phyloP scores from a whole-genome alignment of 2,329 filamentous ascomycete species.

The Huntiella abstrusa region DNA sequence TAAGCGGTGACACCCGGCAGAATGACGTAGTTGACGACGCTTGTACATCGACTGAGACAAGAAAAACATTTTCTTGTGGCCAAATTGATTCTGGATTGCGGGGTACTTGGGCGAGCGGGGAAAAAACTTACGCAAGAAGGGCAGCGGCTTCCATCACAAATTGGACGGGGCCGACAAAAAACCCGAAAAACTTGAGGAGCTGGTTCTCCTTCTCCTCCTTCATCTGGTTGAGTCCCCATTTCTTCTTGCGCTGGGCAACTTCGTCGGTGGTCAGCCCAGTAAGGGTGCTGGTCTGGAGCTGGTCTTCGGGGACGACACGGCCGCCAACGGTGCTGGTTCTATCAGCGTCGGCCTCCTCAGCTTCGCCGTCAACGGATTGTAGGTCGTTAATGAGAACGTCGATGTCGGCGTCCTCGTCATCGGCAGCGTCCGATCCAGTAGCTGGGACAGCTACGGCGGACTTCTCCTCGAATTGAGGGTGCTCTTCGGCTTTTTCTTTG shows the following conservation, averaged over 20 bases:
- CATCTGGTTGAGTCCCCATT: constrained; percentile 73
- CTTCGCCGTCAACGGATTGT: constrained; percentile 59
- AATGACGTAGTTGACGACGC: too few species aligned
- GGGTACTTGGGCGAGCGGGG: constrained; percentile 35
- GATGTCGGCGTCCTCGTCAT: constrained; percentile 65
- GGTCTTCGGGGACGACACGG: constrained; percentile 49
- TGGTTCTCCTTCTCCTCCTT: constrained; percentile 79
- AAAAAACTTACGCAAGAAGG: constrained; percentile 64
- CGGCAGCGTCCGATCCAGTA: constrained; percentile 36
- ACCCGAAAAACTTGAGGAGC: constrained; percentile 62
- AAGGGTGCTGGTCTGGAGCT: constrained; percentile 54
- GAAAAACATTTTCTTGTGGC: neutral
- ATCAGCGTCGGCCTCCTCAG: constrained; percentile 43
- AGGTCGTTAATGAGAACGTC: constrained; percentile 76
- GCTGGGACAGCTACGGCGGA: constrained; percentile 19
- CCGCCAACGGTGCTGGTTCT: constrained; percentile 28
- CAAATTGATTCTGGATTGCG: neutral
- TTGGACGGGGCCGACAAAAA: constrained; percentile 78
- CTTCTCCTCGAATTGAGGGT: constrained; percentile 46
- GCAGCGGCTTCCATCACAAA: constrained; percentile 85
- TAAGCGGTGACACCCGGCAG: too few species aligned
- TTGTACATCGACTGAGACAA: too few species aligned
- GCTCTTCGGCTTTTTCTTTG: constrained; percentile 31
- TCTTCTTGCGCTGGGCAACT: constrained; percentile 43
- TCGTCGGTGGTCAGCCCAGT: constrained; percentile 54